phyloP scores from a whole-genome alignment of 805 yeast species.

The Wickerhamomyces mucosus region DNA sequence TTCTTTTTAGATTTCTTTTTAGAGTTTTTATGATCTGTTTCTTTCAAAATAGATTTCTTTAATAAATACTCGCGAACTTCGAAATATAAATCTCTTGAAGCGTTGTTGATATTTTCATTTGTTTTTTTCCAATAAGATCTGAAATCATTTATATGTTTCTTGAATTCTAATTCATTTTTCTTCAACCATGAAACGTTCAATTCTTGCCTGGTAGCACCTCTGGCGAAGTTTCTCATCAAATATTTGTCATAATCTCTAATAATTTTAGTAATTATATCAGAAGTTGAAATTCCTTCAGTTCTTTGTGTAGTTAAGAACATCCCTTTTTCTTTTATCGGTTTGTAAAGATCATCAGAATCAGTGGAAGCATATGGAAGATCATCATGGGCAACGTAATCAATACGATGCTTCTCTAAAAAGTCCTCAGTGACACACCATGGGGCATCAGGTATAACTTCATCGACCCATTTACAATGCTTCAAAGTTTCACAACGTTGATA shows the following conservation, averaged over 20 bases:
- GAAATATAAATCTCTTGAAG: constrained; percentile 74
- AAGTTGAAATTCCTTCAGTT: constrained; percentile 92
- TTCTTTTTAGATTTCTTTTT: constrained; percentile 5
- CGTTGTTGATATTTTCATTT: constrained; percentile 55
- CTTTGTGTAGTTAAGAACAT: constrained; percentile 91
- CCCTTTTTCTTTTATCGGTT: constrained; percentile 84
- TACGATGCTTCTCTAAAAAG: constrained; percentile 66
- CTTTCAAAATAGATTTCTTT: constrained; percentile 27
- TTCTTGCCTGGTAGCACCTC: constrained; percentile 96
- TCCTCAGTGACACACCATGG: constrained; percentile 93
- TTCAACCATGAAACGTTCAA: constrained; percentile 95
- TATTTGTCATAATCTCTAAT: constrained; percentile 95
- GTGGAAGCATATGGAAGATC: constrained; percentile 88
- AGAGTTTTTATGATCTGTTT: constrained; percentile 10
- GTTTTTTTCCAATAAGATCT: constrained; percentile 77
- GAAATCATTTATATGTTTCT: constrained; percentile 82
- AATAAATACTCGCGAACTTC: constrained; percentile 72
- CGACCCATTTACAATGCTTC: constrained; percentile 94
- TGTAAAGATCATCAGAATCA: constrained; percentile 87
- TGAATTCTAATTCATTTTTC: constrained; percentile 91
- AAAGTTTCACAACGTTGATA: constrained; percentile 86
- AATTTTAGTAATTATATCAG: constrained; percentile 91
- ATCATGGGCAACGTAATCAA: constrained; percentile 97
- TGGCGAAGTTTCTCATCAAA: constrained; percentile 91
- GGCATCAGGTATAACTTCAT: constrained; percentile 88